These are phyloP conservation scores for Aspergillus saccharolyticus DNA, from an alignment of 495 filamentous ascomycete species.

Conservation along the genomic window DNA sequence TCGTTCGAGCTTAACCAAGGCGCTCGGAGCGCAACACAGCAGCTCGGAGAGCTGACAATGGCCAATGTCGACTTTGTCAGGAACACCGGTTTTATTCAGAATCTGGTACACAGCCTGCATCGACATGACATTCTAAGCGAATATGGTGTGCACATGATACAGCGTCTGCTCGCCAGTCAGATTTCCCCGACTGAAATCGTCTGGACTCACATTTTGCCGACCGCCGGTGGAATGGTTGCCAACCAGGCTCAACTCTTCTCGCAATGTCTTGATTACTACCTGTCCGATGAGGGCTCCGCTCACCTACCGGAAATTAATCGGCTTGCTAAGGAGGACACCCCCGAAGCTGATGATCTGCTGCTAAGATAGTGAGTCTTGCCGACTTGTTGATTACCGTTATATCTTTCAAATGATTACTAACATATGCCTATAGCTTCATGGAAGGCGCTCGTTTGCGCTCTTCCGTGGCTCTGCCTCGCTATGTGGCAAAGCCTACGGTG, in stretches of 20 bases:
- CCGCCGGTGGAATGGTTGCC: constrained; percentile 56
- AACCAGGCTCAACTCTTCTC: constrained; percentile 70
- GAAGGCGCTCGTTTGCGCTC: constrained; percentile 56
- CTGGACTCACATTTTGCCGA: constrained; percentile 64
- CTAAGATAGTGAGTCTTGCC: constrained; percentile 37
- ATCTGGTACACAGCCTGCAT: constrained; percentile 39
- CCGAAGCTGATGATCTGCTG: constrained; percentile 43
- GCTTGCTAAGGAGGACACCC: constrained; percentile 43
- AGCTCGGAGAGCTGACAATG: constrained; percentile 57
- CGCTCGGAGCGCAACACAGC: constrained; percentile 48
- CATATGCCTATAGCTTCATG: constrained; percentile 42
- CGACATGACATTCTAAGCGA: constrained; percentile 46
- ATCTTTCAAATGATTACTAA: neutral
- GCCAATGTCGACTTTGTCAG: constrained; percentile 57
- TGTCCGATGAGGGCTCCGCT: constrained; percentile 47
- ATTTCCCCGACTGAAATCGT: constrained; percentile 59
- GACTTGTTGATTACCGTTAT: neutral
- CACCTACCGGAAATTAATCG: constrained; percentile 55
- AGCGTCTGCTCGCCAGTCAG: constrained; percentile 56
- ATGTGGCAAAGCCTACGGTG: constrained; percentile 33
- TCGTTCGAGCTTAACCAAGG: constrained; percentile 57
- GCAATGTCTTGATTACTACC: constrained; percentile 71
- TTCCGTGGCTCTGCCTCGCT: constrained; percentile 50
- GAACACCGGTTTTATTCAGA: constrained; percentile 45
- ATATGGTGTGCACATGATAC: constrained; percentile 68